These are phyloP conservation scores for Quercus gilva DNA, from an alignment of 306 rosid species.

Conservation along the genomic window DNA sequence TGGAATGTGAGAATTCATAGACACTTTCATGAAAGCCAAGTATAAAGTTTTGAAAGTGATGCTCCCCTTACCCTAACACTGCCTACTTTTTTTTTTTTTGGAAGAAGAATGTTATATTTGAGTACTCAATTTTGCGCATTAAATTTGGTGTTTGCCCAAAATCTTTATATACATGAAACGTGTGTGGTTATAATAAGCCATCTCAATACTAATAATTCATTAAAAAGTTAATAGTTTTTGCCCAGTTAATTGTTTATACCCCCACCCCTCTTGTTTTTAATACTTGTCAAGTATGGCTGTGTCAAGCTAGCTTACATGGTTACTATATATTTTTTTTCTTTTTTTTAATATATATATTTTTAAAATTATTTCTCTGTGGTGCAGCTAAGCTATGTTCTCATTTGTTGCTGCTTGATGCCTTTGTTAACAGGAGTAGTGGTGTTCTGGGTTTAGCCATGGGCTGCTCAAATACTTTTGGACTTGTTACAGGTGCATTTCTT, in stretches of 20 bases:
- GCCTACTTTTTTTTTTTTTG: background rate
- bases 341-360: background rate
- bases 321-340: background rate
- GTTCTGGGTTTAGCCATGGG: slow-evolving; percentile 94
- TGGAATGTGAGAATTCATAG: no score
- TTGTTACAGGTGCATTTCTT: slow-evolving; percentile 98
- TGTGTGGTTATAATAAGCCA: no score
- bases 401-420: slow-evolving; percentile 20
- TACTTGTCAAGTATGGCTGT: background rate
- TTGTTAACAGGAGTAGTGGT: slow-evolving; percentile 57
- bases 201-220: background rate
- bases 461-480: slow-evolving; percentile 95
- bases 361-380: background rate
- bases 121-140: background rate
- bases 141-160: background rate
- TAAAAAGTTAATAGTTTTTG: background rate
- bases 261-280: background rate
- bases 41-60: no score
- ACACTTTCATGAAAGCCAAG: no score
- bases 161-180: background rate
- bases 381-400: background rate
- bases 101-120: background rate
- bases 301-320: background rate
- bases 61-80: background rate
- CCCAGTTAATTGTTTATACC: background rate